Percentiles rank a stretch among this genome's conserved stretches.
These are phyloP conservation scores for Paraglomus brasilianum DNA, from an alignment of 192 early-diverging fungal species.

Conservation along the genomic window DNA sequence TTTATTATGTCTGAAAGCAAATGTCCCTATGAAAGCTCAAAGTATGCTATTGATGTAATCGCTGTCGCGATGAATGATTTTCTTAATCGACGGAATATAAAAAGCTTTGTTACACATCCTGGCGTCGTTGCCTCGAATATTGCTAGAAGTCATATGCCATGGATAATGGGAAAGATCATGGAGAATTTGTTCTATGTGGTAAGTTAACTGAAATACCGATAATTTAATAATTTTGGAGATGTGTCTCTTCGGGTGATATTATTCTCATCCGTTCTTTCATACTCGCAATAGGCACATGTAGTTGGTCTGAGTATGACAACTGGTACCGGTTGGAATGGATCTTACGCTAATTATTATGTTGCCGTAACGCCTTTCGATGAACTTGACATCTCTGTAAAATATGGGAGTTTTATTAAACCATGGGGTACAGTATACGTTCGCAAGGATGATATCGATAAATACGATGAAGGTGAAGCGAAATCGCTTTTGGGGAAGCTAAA, in stretches of 20 bases:
- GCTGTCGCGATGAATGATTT: constrained; percentile 37
- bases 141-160: constrained; percentile 5
- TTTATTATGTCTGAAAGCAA: constrained; percentile 16
- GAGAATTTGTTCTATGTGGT: not conserved
- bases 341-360: constrained; percentile 46
- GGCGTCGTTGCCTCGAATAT: constrained; percentile 51
- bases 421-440: constrained; percentile 25
- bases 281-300: constrained; percentile 37
- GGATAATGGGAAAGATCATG: constrained; percentile 1
- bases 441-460: constrained; percentile 6
- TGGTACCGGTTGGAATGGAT: constrained; percentile 47
- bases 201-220: not conserved
- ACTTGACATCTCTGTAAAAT: constrained; percentile 35
- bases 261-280: constrained; percentile 23
- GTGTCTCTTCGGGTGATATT: constrained; percentile 44
- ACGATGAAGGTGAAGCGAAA: constrained; percentile 13
- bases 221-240: constrained; percentile 37
- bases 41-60: constrained; percentile 52
- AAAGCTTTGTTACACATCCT: constrained; percentile 51
- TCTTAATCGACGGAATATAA: constrained; percentile 36
- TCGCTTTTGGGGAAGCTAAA: constrained; percentile 13
- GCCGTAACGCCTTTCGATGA: constrained; percentile 36
- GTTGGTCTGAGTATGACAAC: constrained; percentile 48
- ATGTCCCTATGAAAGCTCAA: constrained; percentile 55
- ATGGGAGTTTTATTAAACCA: constrained; percentile 30